phyloP scores from a whole-genome alignment of 2,329 filamentous ascomycete genomes.

The Rhynchosporium graminicola region DNA sequence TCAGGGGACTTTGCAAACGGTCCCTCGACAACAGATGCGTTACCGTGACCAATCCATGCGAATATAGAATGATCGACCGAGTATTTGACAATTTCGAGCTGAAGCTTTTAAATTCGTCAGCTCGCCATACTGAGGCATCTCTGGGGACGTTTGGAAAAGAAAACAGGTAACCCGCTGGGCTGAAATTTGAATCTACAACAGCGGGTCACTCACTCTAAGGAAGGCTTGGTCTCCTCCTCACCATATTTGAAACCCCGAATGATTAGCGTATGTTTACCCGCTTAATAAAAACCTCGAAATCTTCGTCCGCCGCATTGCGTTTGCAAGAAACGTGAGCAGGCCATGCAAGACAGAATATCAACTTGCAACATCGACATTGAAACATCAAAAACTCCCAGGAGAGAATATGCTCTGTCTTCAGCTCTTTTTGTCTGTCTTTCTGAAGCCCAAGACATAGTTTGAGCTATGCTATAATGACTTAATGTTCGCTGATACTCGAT shows the following conservation, averaged over 20 bases:
- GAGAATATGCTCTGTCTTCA: slow-evolving; percentile 6
- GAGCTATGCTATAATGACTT: neutral
- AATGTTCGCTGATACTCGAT: neutral
- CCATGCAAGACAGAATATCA: neutral
- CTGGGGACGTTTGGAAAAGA: too few relatives aligned
- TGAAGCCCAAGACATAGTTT: slow-evolving; percentile 9
- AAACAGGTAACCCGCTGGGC: too few relatives aligned
- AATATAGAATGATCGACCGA: slow-evolving; percentile 7
- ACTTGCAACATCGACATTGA: neutral
- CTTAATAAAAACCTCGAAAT: too few relatives aligned
- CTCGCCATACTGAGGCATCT: neutral
- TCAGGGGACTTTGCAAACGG: neutral
- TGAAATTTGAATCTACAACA: too few relatives aligned
- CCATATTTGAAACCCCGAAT: neutral
- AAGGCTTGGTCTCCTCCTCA: neutral
- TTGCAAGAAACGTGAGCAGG: neutral
- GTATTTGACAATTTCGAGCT: slow-evolving; percentile 3
- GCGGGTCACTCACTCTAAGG: neutral
- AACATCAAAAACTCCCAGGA: neutral
- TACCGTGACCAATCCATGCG: neutral
- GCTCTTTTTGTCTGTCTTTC: slow-evolving; percentile 1
- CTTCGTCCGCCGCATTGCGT: neutral
- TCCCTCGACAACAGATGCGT: neutral
- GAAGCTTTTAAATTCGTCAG: neutral
- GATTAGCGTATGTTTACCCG: neutral